Evolutionary conservation across 768 basidiomycete species (phyloP).

Genomic region (Tephrocybe sp.): DNA sequence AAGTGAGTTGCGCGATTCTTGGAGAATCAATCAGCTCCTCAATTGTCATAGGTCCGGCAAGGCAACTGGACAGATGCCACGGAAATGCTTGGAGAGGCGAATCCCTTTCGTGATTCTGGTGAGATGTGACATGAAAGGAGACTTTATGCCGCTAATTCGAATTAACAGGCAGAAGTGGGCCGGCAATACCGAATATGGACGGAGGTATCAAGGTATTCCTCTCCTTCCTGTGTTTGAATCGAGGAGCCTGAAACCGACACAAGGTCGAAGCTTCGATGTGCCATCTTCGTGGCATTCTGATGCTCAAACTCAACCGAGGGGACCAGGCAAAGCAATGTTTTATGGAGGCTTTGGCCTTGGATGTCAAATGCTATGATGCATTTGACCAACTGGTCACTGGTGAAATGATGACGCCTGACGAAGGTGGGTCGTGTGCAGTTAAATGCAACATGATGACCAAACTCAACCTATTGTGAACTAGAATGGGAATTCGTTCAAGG

Average conservation of each 20-base stretch:
- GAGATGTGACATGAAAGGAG: not conserved
- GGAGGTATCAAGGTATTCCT: slow-evolving; percentile 85
- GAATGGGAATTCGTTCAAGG: slow-evolving; percentile 96
- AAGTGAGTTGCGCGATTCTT: slow-evolving; percentile 43
- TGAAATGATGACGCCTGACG: slow-evolving; percentile 94
- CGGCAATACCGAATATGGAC: slow-evolving; percentile 76
- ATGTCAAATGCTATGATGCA: slow-evolving; percentile 96
- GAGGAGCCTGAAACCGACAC: too few relatives aligned
- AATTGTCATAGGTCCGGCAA: slow-evolving; percentile 58
- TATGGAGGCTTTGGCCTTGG: slow-evolving; percentile 90
- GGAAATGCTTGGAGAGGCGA: slow-evolving; percentile 90
- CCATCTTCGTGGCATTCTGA: slow-evolving; percentile 86
- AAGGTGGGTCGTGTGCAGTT: slow-evolving; percentile 54
- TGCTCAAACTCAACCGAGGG: slow-evolving; percentile 89
- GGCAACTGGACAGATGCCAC: slow-evolving; percentile 91
- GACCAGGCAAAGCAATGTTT: slow-evolving; percentile 93
- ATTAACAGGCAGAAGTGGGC: slow-evolving; percentile 55
- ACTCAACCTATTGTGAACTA: slow-evolving; percentile 25
- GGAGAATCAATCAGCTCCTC: slow-evolving; percentile 10
- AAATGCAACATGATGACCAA: not conserved
- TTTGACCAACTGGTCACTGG: slow-evolving; percentile 88
- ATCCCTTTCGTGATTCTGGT: slow-evolving; percentile 81
- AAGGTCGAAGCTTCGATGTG: slow-evolving; percentile 97
- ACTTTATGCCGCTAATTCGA: not conserved
- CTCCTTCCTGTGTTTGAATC: too few relatives aligned